Conservation (phyloP, 1,139 yeast genomes). For the Candida albicans region DNA sequence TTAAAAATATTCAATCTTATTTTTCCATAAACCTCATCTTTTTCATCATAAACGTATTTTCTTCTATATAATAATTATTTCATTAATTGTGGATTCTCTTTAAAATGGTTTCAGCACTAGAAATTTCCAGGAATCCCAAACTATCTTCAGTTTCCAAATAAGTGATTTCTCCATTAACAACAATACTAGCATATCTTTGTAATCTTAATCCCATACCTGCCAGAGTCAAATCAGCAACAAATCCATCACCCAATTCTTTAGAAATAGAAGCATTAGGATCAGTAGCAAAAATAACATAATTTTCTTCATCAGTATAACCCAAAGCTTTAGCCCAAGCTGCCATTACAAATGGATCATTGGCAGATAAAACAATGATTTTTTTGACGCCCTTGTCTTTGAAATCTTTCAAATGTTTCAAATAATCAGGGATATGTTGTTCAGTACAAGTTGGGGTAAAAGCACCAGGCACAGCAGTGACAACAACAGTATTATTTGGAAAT, state of each 20-base stretch:
- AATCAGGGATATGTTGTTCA: constrained; percentile 78
- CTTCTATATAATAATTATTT: neutral
- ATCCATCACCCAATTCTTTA: constrained; percentile 57
- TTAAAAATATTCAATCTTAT: too few relatives aligned
- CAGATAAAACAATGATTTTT: constrained; percentile 68
- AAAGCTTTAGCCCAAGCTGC: constrained; percentile 81
- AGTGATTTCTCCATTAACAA: constrained; percentile 59
- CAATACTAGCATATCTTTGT: constrained; percentile 35
- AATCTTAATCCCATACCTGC: constrained; percentile 46
- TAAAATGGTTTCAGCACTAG: constrained; percentile 60
- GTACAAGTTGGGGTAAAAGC: constrained; percentile 93
- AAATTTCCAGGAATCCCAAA: constrained; percentile 55
- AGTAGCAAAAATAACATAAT: constrained; percentile 61
- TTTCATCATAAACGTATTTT: too few relatives aligned
- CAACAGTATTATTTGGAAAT: constrained; percentile 54
- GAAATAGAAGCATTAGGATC: constrained; percentile 60
- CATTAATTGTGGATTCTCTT: constrained; percentile 17
- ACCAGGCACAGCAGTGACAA: constrained; percentile 83
- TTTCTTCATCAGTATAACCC: constrained; percentile 49
- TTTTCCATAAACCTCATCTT: too few relatives aligned
- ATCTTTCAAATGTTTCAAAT: constrained; percentile 49
- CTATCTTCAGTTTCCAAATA: constrained; percentile 68
- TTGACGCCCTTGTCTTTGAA: constrained; percentile 70
- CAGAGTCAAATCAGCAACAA: constrained; percentile 47
- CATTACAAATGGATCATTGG: constrained; percentile 81